phyloP scores from a whole-genome alignment of 306 rosid genomes.

The Pterocarpus santalinus region DNA sequence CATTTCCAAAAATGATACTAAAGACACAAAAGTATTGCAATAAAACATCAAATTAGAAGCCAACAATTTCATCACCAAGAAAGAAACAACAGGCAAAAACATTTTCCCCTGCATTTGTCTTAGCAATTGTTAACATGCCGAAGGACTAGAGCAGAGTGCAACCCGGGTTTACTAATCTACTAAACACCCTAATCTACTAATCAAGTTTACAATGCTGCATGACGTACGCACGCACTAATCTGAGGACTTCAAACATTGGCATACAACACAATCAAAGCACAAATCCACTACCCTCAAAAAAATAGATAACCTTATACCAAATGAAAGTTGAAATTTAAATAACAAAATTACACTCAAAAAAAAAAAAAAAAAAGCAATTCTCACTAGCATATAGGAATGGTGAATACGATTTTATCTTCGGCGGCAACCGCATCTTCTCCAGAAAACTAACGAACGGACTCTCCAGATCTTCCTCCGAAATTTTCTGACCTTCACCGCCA shows the following conservation, averaged over 20 bases:
- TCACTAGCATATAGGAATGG: slow-evolving; percentile 61
- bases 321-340: not conserved
- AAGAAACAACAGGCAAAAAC: not conserved
- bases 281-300: not conserved
- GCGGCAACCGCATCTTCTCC: slow-evolving; percentile 77
- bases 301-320: not conserved
- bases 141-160: slow-evolving; percentile 16
- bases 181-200: slow-evolving; percentile 2
- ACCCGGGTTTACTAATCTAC: slow-evolving; percentile 3
- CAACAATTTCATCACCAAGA: not conserved
- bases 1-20: slow-evolving; percentile 5
- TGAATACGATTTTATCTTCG: slow-evolving; percentile 87
- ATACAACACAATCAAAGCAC: slow-evolving; percentile 9
- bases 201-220: slow-evolving; percentile 2
- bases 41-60: slow-evolving; percentile 26
- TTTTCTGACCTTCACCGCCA: slow-evolving; percentile 47
- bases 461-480: slow-evolving; percentile 84
- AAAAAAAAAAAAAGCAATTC: slow-evolving; percentile 43
- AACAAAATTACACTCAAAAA: not conserved
- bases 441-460: slow-evolving; percentile 73
- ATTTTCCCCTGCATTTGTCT: not conserved
- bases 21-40: not conserved
- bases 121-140: not conserved
- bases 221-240: slow-evolving; percentile 20
- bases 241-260: not conserved